Evolutionary conservation across 768 basidiomycete genomes (phyloP).

Genomic region (Favolaschia claudopus): DNA sequence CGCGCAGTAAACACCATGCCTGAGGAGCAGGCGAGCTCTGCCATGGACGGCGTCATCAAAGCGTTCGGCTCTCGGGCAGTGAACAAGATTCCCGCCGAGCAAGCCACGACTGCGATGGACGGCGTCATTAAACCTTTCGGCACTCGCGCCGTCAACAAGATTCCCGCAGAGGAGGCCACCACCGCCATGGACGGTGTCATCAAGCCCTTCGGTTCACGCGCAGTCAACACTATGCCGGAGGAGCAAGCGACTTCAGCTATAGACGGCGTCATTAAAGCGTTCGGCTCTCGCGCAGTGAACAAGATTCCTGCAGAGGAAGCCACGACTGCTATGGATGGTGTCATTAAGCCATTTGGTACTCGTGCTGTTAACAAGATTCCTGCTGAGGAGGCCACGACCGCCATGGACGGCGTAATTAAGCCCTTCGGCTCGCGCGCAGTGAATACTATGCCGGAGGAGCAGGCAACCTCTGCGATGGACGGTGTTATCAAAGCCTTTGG

Average conservation of each 20-base stretch:
- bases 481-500: slow-evolving; percentile 47
- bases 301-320: slow-evolving; percentile 14
- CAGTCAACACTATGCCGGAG: slow-evolving; percentile 21
- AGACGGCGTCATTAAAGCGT: slow-evolving; percentile 35
- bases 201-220: slow-evolving; percentile 46
- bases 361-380: not conserved
- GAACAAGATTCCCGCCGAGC: slow-evolving; percentile 29
- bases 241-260: slow-evolving; percentile 35
- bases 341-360: slow-evolving; percentile 6
- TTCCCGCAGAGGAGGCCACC: slow-evolving; percentile 36
- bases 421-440: too few relatives aligned
- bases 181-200: slow-evolving; percentile 34
- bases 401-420: not conserved
- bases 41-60: slow-evolving; percentile 40
- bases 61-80: slow-evolving; percentile 44
- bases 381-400: not conserved
- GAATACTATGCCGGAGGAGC: slow-evolving; percentile 33
- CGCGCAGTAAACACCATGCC: slow-evolving; percentile 32
- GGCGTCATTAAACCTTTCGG: slow-evolving; percentile 17
- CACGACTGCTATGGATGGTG: slow-evolving; percentile 15
- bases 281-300: not conserved
- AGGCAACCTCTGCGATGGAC: slow-evolving; percentile 32
- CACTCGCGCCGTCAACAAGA: not conserved
- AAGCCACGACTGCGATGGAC: slow-evolving; percentile 32
- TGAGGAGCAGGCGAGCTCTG: slow-evolving; percentile 41